phyloP scores from a whole-genome alignment of 2,329 filamentous ascomycete species.

The Cladophialophora carrionii region DNA sequence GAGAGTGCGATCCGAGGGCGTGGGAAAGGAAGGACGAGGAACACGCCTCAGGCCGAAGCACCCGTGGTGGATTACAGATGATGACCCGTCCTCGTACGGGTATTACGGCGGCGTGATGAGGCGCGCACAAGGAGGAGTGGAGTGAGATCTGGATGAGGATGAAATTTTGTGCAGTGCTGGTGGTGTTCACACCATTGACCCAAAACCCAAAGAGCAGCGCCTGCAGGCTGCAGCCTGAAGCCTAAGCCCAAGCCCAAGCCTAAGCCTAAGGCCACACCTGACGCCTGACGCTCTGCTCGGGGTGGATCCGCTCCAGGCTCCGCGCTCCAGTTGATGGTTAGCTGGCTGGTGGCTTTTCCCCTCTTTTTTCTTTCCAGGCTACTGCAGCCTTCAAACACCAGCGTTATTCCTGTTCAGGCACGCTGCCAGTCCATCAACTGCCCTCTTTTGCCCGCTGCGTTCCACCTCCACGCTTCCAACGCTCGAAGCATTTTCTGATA shows the following conservation, averaged over 20 bases:
- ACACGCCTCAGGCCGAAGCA: slow-evolving; percentile 13
- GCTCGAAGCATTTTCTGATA: slow-evolving; percentile 18
- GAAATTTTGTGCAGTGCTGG: slow-evolving; percentile 12
- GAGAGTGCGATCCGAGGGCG: slow-evolving; percentile 1
- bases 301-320: background rate
- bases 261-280: too few species aligned
- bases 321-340: background rate
- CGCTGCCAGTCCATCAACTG: slow-evolving; percentile 9
- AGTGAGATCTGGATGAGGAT: slow-evolving; percentile 8
- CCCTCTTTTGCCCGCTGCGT: background rate
- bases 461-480: slow-evolving; percentile 12
- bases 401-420: slow-evolving; percentile 17
- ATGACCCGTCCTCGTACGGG: slow-evolving; percentile 1
- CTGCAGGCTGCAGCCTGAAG: background rate
- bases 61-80: slow-evolving; percentile 12
- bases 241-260: too few species aligned
- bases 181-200: slow-evolving; percentile 12
- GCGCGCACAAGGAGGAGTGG: slow-evolving; percentile 2
- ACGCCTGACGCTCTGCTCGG: background rate
- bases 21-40: slow-evolving; percentile 1
- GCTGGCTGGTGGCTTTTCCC: slow-evolving; percentile 7
- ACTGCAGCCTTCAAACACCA: slow-evolving; percentile 19
- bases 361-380: slow-evolving; percentile 17
- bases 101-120: background rate
- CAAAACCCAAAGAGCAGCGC: background rate